A percentile compares a stretch with the other conserved stretches of the same genome.
Evolutionary conservation across 179 eudicot species (phyloP).

Genomic region (Vitellaria paradoxa): DNA sequence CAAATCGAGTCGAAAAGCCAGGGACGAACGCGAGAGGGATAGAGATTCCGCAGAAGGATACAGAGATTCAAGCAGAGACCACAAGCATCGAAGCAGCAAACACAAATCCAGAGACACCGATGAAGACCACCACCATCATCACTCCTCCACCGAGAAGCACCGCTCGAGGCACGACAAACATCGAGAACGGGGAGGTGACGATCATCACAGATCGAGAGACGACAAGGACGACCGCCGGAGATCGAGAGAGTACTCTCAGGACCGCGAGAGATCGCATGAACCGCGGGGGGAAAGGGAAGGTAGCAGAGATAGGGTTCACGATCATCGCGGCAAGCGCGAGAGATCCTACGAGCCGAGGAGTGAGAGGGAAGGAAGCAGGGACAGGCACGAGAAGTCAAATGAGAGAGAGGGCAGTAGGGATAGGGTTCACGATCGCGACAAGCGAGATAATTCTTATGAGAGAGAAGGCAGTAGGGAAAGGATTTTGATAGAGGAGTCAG

Average conservation of each 20-base stretch:
- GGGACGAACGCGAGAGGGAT: slow-evolving; percentile 39
- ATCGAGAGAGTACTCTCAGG: slow-evolving; percentile 31
- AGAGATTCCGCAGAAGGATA: neutral
- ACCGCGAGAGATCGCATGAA: slow-evolving; percentile 10
- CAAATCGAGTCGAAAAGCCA: slow-evolving; percentile 38
- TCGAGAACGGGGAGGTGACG: slow-evolving; percentile 23
- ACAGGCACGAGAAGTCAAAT: slow-evolving; percentile 15
- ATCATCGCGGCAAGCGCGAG: slow-evolving; percentile 29
- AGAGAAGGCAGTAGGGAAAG: slow-evolving; percentile 25
- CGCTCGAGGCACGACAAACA: slow-evolving; percentile 16
- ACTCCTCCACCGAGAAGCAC: slow-evolving; percentile 10
- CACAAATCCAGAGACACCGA: slow-evolving; percentile 11
- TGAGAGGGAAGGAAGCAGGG: slow-evolving; percentile 35
- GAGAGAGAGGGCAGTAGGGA: neutral
- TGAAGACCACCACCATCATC: slow-evolving; percentile 28
- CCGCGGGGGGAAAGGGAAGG: slow-evolving; percentile 17
- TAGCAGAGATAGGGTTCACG: slow-evolving; percentile 29
- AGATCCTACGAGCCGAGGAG: slow-evolving; percentile 37
- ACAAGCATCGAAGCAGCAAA: slow-evolving; percentile 20
- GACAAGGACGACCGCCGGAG: slow-evolving; percentile 24
- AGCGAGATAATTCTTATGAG: slow-evolving; percentile 27
- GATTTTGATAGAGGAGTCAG: slow-evolving; percentile 22
- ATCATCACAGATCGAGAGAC: slow-evolving; percentile 20
- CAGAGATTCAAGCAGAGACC: slow-evolving; percentile 17
- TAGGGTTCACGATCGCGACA: slow-evolving; percentile 19